A percentile compares a stretch with the other conserved stretches of the same genome.
These are phyloP conservation scores for Penicillium sclerotiorum DNA, from an alignment of 2,329 filamentous ascomycete species.

Conservation along the genomic window DNA sequence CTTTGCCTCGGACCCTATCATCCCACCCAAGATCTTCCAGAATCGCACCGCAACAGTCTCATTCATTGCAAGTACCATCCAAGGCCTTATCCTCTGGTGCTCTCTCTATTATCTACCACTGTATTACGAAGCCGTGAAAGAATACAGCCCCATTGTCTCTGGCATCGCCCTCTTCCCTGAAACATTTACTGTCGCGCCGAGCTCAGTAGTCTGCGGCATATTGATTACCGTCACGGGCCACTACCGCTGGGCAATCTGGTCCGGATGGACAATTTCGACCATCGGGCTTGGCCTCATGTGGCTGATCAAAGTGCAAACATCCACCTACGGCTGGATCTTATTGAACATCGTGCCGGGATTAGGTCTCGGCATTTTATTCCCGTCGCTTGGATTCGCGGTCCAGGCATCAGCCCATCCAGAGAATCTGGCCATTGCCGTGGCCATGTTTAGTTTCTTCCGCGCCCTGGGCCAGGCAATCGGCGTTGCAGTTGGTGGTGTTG, in stretches of 20 bases:
- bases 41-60: conserved; percentile 53
- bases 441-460: conserved; percentile 69
- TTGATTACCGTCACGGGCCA: conserved; percentile 57
- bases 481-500: conserved; percentile 67
- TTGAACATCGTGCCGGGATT: conserved; percentile 62
- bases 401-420: conserved; percentile 62
- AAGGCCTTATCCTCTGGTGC: conserved; percentile 55
- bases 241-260: conserved; percentile 64
- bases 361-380: conserved; percentile 67
- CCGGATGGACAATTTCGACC: conserved; percentile 63
- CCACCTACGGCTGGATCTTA: conserved; percentile 60
- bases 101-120: conserved; percentile 59
- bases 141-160: conserved; percentile 56
- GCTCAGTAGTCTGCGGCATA: conserved; percentile 54
- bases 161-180: conserved; percentile 62
- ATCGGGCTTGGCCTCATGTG: conserved; percentile 58
- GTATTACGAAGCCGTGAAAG: conserved; percentile 51
- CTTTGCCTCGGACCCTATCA: conserved; percentile 54
- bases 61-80: conserved; percentile 58
- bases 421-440: conserved; percentile 63
- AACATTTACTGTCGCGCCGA: conserved; percentile 65
- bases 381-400: conserved; percentile 63
- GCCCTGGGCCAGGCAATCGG: conserved; percentile 67
- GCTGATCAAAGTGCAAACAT: conserved; percentile 46
- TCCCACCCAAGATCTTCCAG: conserved; percentile 49